Evolutionary conservation across 2,329 filamentous ascomycete species (phyloP).

Genomic region (Exophiala xenobiotica): DNA sequence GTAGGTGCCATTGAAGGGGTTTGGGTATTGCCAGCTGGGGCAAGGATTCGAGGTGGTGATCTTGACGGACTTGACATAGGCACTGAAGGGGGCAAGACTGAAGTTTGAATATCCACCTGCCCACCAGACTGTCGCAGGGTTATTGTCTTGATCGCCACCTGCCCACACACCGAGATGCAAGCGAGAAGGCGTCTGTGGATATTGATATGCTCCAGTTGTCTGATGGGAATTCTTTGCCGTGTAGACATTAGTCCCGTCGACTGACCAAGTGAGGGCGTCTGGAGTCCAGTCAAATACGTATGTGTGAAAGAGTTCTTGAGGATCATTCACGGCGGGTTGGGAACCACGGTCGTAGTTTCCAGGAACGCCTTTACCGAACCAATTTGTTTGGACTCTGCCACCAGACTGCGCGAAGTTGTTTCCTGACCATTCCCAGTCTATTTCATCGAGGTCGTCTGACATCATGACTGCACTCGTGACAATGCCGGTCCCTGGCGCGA

Average conservation of each 20-base stretch:
- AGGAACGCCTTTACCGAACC: constrained; percentile 90
- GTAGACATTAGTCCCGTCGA: constrained; percentile 77
- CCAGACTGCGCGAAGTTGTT: constrained; percentile 68
- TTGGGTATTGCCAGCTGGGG: constrained; percentile 71
- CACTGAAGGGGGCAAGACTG: constrained; percentile 64
- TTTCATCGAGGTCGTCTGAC: constrained; percentile 94
- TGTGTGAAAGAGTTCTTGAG: constrained; percentile 75
- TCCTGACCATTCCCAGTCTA: constrained; percentile 94
- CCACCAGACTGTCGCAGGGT: constrained; percentile 81
- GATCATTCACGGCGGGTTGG: constrained; percentile 69
- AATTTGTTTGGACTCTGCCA: constrained; percentile 79
- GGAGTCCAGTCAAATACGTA: constrained; percentile 94
- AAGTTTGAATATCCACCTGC: constrained; percentile 70
- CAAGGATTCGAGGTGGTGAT: constrained; percentile 85
- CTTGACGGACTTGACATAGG: constrained; percentile 66
- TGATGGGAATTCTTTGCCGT: constrained; percentile 66
- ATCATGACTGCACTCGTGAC: constrained; percentile 94
- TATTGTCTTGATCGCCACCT: constrained; percentile 75
- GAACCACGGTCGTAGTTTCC: constrained; percentile 76
- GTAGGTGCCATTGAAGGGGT: constrained; percentile 74
- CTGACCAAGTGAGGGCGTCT: constrained; percentile 77
- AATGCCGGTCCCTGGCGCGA: constrained; percentile 69
- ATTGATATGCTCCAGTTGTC: constrained; percentile 64
- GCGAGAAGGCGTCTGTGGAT: constrained; percentile 85
- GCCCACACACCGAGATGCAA: constrained; percentile 96